Evolutionary conservation across 2,329 filamentous ascomycete genomes (phyloP).

Genomic region (Phyllosticta ampelicida): DNA sequence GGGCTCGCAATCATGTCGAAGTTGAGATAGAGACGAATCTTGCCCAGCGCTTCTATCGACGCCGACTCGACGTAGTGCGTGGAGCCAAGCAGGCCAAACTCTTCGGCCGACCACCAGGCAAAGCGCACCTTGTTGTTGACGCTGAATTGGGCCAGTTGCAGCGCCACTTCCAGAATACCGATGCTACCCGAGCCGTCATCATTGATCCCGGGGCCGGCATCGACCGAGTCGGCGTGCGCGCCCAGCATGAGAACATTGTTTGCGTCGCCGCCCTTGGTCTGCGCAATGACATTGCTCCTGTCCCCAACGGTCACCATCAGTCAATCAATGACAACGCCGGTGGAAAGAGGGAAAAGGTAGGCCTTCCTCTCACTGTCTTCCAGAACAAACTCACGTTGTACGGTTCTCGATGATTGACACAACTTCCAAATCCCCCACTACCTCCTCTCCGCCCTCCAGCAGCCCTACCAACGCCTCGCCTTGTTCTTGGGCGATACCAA

Average conservation of each 20-base stretch:
- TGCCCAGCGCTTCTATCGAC: slow-evolving; percentile 18
- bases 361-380: background rate
- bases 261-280: slow-evolving; percentile 25
- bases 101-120: slow-evolving; percentile 30
- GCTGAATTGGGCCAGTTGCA: slow-evolving; percentile 26
- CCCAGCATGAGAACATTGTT: slow-evolving; percentile 26
- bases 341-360: background rate
- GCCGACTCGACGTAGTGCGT: slow-evolving; percentile 25
- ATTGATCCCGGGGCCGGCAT: slow-evolving; percentile 30
- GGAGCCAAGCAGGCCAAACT: slow-evolving; percentile 27
- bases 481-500: slow-evolving; percentile 52
- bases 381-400: slow-evolving; percentile 26
- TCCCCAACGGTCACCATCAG: background rate
- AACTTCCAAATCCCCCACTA: slow-evolving; percentile 32
- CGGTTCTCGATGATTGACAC: slow-evolving; percentile 36
- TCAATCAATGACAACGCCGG: background rate
- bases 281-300: slow-evolving; percentile 25
- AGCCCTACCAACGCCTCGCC: slow-evolving; percentile 46
- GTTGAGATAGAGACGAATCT: slow-evolving; percentile 31
- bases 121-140: slow-evolving; percentile 30
- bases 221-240: slow-evolving; percentile 29
- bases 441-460: slow-evolving; percentile 36
- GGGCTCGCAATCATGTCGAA: slow-evolving; percentile 33
- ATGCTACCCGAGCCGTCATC: slow-evolving; percentile 30
- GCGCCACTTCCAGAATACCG: slow-evolving; percentile 27